Conservation (phyloP, 768 basidiomycete species). For the Leccinum longicurvipes region DNA sequence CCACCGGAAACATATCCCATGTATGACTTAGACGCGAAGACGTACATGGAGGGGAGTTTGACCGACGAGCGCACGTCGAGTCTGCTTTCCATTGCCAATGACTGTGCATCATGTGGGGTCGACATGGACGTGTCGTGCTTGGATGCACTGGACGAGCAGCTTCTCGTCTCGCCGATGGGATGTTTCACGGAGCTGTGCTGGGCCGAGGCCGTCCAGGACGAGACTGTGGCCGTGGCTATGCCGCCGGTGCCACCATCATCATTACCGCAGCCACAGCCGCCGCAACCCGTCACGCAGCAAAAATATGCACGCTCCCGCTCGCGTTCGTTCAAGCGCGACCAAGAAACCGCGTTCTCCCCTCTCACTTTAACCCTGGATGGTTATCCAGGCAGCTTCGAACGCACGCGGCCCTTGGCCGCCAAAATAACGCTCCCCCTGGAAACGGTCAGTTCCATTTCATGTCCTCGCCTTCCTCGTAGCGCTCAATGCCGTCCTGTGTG, state of each 20-base stretch:
- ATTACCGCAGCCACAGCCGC: background rate
- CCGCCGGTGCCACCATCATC: background rate
- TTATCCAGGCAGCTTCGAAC: slow-evolving; percentile 9
- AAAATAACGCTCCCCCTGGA: slow-evolving; percentile 18
- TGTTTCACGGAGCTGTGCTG: slow-evolving; percentile 43
- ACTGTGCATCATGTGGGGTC: slow-evolving; percentile 29
- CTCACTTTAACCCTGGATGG: slow-evolving; percentile 1
- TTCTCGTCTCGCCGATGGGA: slow-evolving; percentile 36
- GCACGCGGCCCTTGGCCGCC: slow-evolving; percentile 14
- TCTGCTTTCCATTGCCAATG: slow-evolving; percentile 15
- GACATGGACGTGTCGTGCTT: slow-evolving; percentile 37
- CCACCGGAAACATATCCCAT: slow-evolving; percentile 6
- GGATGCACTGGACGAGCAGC: slow-evolving; percentile 37
- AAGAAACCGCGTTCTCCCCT: background rate
- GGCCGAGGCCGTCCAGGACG: slow-evolving; percentile 32
- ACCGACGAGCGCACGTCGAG: slow-evolving; percentile 5
- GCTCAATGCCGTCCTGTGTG: background rate
- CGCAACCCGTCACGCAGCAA: background rate
- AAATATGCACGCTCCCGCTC: slow-evolving; percentile 2
- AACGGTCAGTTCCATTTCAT: slow-evolving; percentile 6
- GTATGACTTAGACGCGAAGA: slow-evolving; percentile 5
- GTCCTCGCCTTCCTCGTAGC: background rate
- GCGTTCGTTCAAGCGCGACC: slow-evolving; percentile 17
- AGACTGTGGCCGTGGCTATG: background rate
- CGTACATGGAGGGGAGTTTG: background rate